Percentiles rank a stretch among this genome's conserved stretches.
phyloP scores from a whole-genome alignment of 202 grass and related monocot genomes.

The Elaeis oleifera region DNA sequence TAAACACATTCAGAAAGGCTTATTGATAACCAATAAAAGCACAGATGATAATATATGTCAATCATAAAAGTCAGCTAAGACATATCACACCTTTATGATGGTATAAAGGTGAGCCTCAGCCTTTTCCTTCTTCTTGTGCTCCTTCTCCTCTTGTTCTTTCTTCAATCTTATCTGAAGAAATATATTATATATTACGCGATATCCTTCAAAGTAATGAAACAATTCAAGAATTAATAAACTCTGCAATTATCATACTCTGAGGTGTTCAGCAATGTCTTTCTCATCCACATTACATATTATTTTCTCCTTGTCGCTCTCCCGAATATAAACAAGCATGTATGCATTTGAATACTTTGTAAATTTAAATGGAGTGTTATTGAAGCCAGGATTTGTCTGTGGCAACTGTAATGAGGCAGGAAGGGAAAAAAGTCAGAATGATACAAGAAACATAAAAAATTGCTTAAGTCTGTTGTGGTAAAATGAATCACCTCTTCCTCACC shows the following conservation, averaged over 20 bases:
- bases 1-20: constrained; percentile 21
- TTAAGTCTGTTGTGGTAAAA: neutral
- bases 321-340: constrained; percentile 98
- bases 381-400: constrained; percentile 77
- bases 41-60: too few species aligned
- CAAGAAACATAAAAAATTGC: neutral
- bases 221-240: too few species aligned
- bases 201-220: neutral
- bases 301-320: constrained; percentile 89
- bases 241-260: constrained; percentile 27
- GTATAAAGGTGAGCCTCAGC: constrained; percentile 59
- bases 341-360: constrained; percentile 95
- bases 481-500: constrained; percentile 84
- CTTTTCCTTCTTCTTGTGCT: constrained; percentile 93
- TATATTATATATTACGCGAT: constrained; percentile 15
- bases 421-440: constrained; percentile 8
- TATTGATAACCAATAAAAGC: constrained; percentile 11
- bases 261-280: constrained; percentile 91
- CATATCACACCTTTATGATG: constrained; percentile 19
- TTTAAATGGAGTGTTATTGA: constrained; percentile 87
- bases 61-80: too few species aligned
- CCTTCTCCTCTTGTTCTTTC: constrained; percentile 98
- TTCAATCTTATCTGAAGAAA: constrained; percentile 71
- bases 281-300: constrained; percentile 94
- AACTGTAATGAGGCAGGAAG: constrained; percentile 38